A percentile compares a stretch with the other conserved stretches of the same genome.
Evolutionary conservation across 768 basidiomycete genomes (phyloP).

Genomic region (Erythrobasidium yunnanense): DNA sequence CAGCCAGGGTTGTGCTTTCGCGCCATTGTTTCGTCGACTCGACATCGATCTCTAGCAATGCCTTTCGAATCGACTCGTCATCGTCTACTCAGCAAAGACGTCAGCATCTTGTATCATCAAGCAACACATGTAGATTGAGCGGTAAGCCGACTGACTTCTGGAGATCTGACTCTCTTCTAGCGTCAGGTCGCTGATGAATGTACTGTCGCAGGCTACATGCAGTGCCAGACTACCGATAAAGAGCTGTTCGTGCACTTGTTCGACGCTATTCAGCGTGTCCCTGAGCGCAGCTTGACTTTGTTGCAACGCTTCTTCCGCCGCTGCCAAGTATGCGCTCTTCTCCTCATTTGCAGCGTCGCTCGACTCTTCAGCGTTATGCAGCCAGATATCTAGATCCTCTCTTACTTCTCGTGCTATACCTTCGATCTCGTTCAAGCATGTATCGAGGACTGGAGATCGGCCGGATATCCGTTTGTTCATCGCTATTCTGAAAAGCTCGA

Average conservation of each 20-base stretch:
- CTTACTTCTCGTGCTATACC: background rate
- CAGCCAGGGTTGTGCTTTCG: no score
- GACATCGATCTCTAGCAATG: no score
- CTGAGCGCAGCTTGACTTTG: background rate
- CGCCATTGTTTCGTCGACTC: no score
- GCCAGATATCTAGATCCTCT: constrained; percentile 1
- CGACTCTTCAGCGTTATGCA: background rate
- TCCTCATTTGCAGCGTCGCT: background rate
- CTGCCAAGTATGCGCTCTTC: background rate
- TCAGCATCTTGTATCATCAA: no score
- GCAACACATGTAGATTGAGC: no score
- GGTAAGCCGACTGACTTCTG: background rate
- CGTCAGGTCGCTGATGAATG: background rate
- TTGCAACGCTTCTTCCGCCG: background rate
- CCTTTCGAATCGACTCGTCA: no score
- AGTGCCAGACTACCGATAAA: constrained; percentile 1
- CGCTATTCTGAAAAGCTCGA: constrained; percentile 28
- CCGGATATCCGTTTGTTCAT: constrained; percentile 28
- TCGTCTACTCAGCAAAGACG: no score
- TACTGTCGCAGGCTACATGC: constrained; percentile 11
- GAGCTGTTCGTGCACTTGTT: background rate
- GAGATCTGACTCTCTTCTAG: background rate
- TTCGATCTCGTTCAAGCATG: constrained; percentile 29
- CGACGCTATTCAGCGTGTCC: background rate
- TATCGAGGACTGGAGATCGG: constrained; percentile 29